Percentiles rank a stretch among this genome's conserved stretches.
Evolutionary conservation across 257 asterid species (phyloP).

Genomic region (Handroanthus guayacan): DNA sequence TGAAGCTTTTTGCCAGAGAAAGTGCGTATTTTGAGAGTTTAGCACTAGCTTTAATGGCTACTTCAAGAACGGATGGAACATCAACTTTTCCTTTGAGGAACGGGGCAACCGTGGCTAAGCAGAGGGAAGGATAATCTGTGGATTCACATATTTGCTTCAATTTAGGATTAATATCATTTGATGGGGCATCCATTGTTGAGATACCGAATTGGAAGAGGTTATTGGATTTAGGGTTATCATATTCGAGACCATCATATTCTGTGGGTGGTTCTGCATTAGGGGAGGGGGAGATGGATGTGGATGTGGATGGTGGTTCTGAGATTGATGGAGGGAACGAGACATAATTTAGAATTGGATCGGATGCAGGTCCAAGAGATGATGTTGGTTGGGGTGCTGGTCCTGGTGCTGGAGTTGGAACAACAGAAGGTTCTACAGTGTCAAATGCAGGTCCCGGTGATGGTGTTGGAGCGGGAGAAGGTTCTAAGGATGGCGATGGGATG

Average conservation of each 20-base stretch:
- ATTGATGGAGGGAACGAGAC: constrained; percentile 8
- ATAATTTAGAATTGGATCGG: background rate
- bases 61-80: constrained; percentile 37
- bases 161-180: constrained; percentile 23
- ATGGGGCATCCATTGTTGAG: constrained; percentile 34
- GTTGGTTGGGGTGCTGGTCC: background rate
- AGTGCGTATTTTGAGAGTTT: constrained; percentile 30
- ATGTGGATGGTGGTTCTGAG: constrained; percentile 17
- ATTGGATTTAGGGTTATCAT: background rate
- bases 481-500: background rate
- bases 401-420: background rate
- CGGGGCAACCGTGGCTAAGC: constrained; percentile 43
- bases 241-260: too few species aligned
- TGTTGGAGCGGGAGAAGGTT: background rate
- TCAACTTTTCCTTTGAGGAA: constrained; percentile 42
- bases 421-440: too few species aligned
- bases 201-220: constrained; percentile 3
- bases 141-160: constrained; percentile 41
- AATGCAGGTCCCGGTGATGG: background rate
- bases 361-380: background rate
- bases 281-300: constrained; percentile 29
- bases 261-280: constrained; percentile 8
- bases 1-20: constrained; percentile 24
- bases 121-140: constrained; percentile 49
- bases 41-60: constrained; percentile 35